Base-by-base conservation (phyloP, 495 filamentous ascomycete species). In the Evernia prunastri region DNA sequence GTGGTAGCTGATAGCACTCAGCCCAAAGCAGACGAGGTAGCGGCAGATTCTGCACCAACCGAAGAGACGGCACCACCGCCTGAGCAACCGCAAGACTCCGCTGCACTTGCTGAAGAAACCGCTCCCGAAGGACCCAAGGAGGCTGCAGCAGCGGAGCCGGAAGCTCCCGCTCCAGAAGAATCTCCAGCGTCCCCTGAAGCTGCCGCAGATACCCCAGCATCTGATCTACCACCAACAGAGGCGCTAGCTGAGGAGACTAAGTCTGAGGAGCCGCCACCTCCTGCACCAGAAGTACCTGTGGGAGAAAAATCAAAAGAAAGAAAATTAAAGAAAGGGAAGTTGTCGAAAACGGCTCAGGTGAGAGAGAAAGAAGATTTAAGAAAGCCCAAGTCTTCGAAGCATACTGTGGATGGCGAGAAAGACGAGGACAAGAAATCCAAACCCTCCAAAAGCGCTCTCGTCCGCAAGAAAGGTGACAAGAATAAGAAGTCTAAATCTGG, bases 31-130 rank as follows among this genome's bases (percentile, higher is more conserved):
- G 54, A 49, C 29, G 73, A 72, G 18, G 72, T 74, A n/a, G 72
- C 75, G 27, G 72, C 70, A 31, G 76, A 81, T 54, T 23, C 60
- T 25, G 39, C 77, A 80, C 57, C 72, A 17, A 80, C 82, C 29
- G 73, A 80, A 37, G 84, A 84, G 72, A 76, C 81, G 23, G 83
- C 88, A 70, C 77, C 73, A 56, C 79, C 80, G 29, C 81, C 79
- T 1, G 76, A 80, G 60, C 77, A 78, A 23, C 73, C 83, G 1
- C 62, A 65, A 36, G 66, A 54, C 12, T 25, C 7, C 23, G 17
- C 61, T 1, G 17, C 47, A 10, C 12, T 62, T 37, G 37, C 47
- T 58, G 62, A 67, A 36, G 62, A 42, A 31, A 33, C 36, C 23
- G 40, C 31, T 31, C 40, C 51, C 29, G 63, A 58, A 20, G 66